Evolutionary conservation across 352 stramenopile genomes (phyloP).

Genomic region (Discostella stelligera): DNA sequence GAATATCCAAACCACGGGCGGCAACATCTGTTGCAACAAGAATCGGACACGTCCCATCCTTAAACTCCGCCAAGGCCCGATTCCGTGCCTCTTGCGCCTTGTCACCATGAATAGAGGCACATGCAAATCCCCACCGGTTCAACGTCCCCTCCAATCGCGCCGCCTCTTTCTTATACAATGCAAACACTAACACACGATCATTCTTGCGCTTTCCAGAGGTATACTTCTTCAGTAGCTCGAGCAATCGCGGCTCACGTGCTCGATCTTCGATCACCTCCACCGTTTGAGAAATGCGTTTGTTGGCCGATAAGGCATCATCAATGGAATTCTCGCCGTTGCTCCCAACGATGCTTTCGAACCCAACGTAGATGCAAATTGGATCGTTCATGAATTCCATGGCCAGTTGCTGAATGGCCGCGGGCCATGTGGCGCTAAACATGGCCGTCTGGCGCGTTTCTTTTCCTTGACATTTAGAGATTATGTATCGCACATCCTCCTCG

Average conservation of each 20-base stretch:
- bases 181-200: slow-evolving; percentile 94
- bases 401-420: slow-evolving; percentile 93
- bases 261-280: slow-evolving; percentile 92
- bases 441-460: slow-evolving; percentile 88
- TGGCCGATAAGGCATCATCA: slow-evolving; percentile 93
- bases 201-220: slow-evolving; percentile 79
- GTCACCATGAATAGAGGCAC: slow-evolving; percentile 94
- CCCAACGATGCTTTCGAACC: slow-evolving; percentile 77
- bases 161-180: slow-evolving; percentile 98
- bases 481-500: slow-evolving; percentile 90
- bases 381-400: slow-evolving; percentile 93
- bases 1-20: slow-evolving; percentile 95
- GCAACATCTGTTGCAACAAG: slow-evolving; percentile 97
- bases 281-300: slow-evolving; percentile 93
- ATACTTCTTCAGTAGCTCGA: slow-evolving; percentile 91
- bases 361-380: slow-evolving; percentile 89
- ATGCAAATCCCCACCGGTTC: slow-evolving; percentile 86
- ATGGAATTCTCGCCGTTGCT: slow-evolving; percentile 83
- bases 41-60: slow-evolving; percentile 90
- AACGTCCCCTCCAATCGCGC: slow-evolving; percentile 93
- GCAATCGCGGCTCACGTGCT: slow-evolving; percentile 85
- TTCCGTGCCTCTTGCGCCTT: slow-evolving; percentile 91
- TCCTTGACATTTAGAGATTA: slow-evolving; percentile 71
- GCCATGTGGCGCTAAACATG: slow-evolving; percentile 97
- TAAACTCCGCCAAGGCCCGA: slow-evolving; percentile 92